These are phyloP conservation scores for Colletotrichum lindemuthianum DNA, from an alignment of 2,329 filamentous ascomycete species.

Conservation along the genomic window DNA sequence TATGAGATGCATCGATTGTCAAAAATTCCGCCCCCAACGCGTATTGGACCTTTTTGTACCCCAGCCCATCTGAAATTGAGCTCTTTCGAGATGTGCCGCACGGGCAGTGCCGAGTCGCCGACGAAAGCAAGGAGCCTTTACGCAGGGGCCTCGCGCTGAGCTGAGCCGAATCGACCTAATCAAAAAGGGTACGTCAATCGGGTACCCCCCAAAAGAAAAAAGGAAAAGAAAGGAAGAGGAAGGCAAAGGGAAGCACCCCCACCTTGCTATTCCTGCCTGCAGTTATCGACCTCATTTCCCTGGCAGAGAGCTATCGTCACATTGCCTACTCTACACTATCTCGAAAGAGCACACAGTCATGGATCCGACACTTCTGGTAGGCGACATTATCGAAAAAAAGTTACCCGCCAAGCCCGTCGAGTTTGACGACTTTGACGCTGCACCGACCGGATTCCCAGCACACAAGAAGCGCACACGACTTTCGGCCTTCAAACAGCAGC, in stretches of 20 bases:
- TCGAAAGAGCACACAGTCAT: slow-evolving; percentile 38
- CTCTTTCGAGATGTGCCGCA: slow-evolving; percentile 30
- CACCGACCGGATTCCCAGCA: slow-evolving; percentile 82
- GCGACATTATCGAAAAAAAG: slow-evolving; percentile 83
- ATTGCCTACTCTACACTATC: neutral
- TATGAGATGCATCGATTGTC: neutral
- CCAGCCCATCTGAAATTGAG: slow-evolving; percentile 29
- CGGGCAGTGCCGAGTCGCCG: slow-evolving; percentile 32
- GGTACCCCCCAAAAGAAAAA: neutral
- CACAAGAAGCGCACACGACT: slow-evolving; percentile 80
- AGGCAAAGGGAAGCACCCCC: slow-evolving; percentile 3
- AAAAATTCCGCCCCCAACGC: neutral
- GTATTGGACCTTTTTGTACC: neutral
- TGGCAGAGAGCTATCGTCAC: too few relatives aligned
- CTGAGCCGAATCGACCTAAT: slow-evolving; percentile 10
- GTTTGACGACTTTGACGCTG: slow-evolving; percentile 67
- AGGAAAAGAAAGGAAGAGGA: neutral
- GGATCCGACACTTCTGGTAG: slow-evolving; percentile 65
- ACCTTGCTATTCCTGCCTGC: slow-evolving; percentile 5
- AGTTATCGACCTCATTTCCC: neutral
- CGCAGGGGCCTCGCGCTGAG: slow-evolving; percentile 27
- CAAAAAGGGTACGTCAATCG: neutral
- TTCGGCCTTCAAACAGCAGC: slow-evolving; percentile 84
- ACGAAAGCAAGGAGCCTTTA: slow-evolving; percentile 19
- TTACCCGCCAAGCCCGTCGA: slow-evolving; percentile 69